Evolutionary conservation across 345 rosid genomes (phyloP), one percentile per base, ranked within the genome.

Genomic region (Turnera subulata): DNA sequence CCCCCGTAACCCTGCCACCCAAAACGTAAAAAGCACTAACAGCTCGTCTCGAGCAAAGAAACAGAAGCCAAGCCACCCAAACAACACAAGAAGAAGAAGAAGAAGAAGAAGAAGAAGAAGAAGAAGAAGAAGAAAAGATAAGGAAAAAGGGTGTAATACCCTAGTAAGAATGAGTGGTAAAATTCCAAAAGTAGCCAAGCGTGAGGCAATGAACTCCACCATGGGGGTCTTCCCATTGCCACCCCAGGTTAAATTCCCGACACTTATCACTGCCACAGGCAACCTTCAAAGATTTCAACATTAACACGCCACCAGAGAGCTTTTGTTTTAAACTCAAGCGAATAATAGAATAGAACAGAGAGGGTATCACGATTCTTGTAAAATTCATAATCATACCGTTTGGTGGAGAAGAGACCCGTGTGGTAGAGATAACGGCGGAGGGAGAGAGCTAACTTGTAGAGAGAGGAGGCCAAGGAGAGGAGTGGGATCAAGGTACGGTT

Each of bases 201-300:
- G 56, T 11, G 50, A 68, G 1, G 91, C 79, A 57, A 87, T 73
- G 77, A 72, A 80, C 70, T 87, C 89, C 54, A 79, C 93, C 97
- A 87, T 87, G 11, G 97, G 93, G n/a, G 95, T 90, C 84, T 90
- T 90, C 58, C 97, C 95, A 53, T 82, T 84, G 53, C 93, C 95
- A 73, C 95, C 95, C 97, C 97, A 90, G 10, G 87, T 87, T 70
- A 90, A 68, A 71, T 90, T 90, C 58, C 95, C 97, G 13, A 87
- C 90, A 58, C 97, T 84, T 64, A 84, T 90, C 66, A 87, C 95
- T 35, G 93, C 93, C 65, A 90, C 78, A 0, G 87, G 87, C 67
- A 87, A 64, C 72, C 97, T 89, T 78, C 65, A 55, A 58, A 39
- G n/a, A 52, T 9, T 23, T 21, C 23, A 61, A 14, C 26, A 2